Evolutionary conservation across 2,329 filamentous ascomycete genomes (phyloP).

Genomic region (Stachybotrys elegans): DNA sequence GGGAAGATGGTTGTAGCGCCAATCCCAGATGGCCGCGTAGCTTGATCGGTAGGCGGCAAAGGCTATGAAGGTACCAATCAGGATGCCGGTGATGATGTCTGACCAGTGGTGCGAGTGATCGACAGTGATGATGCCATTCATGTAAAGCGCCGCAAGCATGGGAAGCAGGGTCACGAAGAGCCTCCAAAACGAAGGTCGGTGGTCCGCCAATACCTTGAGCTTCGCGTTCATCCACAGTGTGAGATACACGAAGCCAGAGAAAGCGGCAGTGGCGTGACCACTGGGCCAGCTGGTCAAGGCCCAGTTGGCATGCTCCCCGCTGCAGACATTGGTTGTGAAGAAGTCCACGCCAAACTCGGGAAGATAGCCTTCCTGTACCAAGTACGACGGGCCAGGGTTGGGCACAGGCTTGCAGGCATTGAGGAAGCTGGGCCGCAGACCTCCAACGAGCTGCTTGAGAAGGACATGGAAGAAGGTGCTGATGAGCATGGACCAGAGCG

Average conservation of each 20-base stretch:
- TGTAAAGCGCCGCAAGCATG: conserved; percentile 53
- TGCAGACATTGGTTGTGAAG: conserved; percentile 61
- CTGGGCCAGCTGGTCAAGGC: conserved; percentile 62
- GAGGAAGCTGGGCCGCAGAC: conserved; percentile 59
- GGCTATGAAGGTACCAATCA: conserved; percentile 59
- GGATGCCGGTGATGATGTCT: conserved; percentile 58
- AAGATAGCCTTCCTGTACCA: conserved; percentile 32
- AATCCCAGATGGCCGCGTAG: conserved; percentile 66
- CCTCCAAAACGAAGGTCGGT: conserved; percentile 65
- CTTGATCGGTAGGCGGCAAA: conserved; percentile 60
- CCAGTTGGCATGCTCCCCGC: conserved; percentile 41
- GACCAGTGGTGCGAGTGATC: conserved; percentile 67
- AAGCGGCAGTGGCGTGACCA: conserved; percentile 61
- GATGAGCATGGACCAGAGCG: conserved; percentile 53
- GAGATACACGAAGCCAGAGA: conserved; percentile 58
- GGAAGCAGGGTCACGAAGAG: conserved; percentile 53
- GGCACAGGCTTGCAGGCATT: conserved; percentile 56
- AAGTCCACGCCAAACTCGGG: conserved; percentile 55
- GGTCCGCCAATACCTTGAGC: conserved; percentile 63
- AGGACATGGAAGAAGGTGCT: conserved; percentile 62
- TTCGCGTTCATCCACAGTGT: conserved; percentile 68
- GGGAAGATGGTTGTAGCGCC: conserved; percentile 63
- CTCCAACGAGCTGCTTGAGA: conserved; percentile 62
- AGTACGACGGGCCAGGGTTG: conserved; percentile 34
- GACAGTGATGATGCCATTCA: conserved; percentile 58